Base-by-base conservation (phyloP, 108 stramenopile species). In the Epithemia pelagica region DNA sequence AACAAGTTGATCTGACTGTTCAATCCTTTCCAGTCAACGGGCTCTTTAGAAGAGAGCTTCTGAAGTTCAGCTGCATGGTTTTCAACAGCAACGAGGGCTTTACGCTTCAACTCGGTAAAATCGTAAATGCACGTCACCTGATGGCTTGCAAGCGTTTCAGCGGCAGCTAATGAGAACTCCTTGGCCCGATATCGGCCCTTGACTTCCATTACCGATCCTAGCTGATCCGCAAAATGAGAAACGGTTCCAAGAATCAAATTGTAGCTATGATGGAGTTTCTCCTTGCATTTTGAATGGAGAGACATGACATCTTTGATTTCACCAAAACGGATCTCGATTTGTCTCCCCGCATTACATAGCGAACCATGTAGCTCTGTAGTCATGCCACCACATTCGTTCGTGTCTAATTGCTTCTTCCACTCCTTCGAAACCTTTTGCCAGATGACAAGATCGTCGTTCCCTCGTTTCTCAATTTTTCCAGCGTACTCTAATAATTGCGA, bases 1-100 rank as follows among this genome's bases (percentile, higher is more conserved):
- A 46, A 46, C 37, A 46, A 46, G 15, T 46, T 46, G 15, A 46
- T 46, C 15, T 46, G 10, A 46, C 10, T 10, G 15, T 46, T 46
- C 10, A 46, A 10, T 46, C 10, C 15, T 15, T 46, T 15, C 37
- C 37, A 46, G 5, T 46, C 37, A 15, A 81, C n/a, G n/a, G n/a
- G n/a, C n/a, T n/a, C n/a, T n/a, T n/a, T n/a, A n/a, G n/a, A n/a
- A n/a, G n/a, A n/a, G n/a, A n/a, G n/a, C n/a, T n/a, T n/a, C n/a
- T n/a, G n/a, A n/a, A n/a, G n/a, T n/a, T n/a, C n/a, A n/a, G n/a
- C 15, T 46, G 37, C 37, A 58, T 24, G 37, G 66, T 72, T 26
- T 80, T 69, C 52, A 74, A 78, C 61, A 10, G 37, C 37, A 10
- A 15, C 37, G 15, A 46, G 37, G 15, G 37, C 37, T 5, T 46